Evolutionary conservation across 1,284 basidiomycete genomes (phyloP).

Genomic region (Ganoderma sp.): DNA sequence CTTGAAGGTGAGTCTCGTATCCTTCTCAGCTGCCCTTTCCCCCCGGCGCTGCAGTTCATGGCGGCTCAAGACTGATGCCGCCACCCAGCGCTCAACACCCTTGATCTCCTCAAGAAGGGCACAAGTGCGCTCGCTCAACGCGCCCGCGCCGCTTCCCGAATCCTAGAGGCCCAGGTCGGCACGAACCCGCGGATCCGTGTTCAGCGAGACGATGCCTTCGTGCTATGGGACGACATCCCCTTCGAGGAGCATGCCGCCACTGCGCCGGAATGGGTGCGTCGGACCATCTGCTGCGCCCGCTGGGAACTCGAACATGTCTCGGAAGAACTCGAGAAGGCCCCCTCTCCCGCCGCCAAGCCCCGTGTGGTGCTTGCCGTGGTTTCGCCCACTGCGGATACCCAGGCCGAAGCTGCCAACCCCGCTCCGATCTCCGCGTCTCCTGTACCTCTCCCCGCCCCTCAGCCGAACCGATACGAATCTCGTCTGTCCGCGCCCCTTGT

Average conservation of each 20-base stretch:
- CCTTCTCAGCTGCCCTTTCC: neutral
- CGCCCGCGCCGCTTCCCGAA: constrained; percentile 81
- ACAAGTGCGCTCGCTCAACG: constrained; percentile 77
- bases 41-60: no score
- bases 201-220: constrained; percentile 78
- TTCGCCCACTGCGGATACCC: constrained; percentile 42
- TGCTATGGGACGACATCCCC: constrained; percentile 74
- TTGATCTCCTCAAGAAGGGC: constrained; percentile 95
- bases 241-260: constrained; percentile 46
- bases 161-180: constrained; percentile 83
- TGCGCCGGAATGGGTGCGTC: constrained; percentile 81
- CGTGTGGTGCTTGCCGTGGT: constrained; percentile 68
- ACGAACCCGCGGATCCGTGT: constrained; percentile 78
- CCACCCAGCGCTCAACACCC: constrained; percentile 80
- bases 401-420: constrained; percentile 42
- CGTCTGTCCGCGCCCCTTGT: constrained; percentile 68
- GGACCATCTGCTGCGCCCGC: constrained; percentile 78
- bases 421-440: constrained; percentile 50
- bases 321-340: constrained; percentile 23
- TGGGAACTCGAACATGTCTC: constrained; percentile 63
- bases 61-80: constrained; percentile 3
- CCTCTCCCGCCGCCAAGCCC: constrained; percentile 28
- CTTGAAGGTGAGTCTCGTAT: constrained; percentile 76
- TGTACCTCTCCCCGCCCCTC: constrained; percentile 68
- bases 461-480: constrained; percentile 65